These are phyloP conservation scores for Pyracantha coccinea DNA, from an alignment of 331 rosid genomes.

Conservation along the genomic window DNA sequence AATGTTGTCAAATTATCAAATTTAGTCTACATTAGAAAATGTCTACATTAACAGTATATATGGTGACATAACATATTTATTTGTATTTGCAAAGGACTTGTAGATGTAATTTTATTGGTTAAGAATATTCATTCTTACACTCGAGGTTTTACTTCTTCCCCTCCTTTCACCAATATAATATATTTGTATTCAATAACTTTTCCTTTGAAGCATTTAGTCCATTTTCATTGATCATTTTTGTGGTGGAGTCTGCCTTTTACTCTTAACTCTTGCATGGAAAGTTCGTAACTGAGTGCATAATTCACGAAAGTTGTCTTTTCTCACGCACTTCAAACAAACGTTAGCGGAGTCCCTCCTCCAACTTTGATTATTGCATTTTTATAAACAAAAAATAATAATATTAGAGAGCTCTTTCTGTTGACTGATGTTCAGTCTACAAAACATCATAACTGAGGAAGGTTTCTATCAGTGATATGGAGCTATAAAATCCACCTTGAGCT, in stretches of 20 bases:
- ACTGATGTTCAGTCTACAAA: slow-evolving; percentile 1
- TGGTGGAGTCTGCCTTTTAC: not conserved
- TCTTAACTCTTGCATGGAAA: not conserved
- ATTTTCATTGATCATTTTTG: too few species aligned
- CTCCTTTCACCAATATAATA: not conserved
- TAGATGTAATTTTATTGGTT: too few species aligned
- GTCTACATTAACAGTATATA: too few species aligned
- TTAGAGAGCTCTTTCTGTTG: not conserved
- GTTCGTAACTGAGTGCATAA: not conserved
- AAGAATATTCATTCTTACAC: not conserved
- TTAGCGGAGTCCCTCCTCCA: not conserved
- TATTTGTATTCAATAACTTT: too few species aligned
- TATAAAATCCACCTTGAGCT: not conserved
- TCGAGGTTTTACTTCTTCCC: not conserved
- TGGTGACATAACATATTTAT: not conserved
- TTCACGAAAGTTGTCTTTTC: not conserved
- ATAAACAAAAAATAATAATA: not conserved
- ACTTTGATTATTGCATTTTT: not conserved
- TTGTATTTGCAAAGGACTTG: not conserved
- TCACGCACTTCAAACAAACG: not conserved
- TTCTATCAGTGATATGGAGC: slow-evolving; percentile 2
- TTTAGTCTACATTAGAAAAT: not conserved
- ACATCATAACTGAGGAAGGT: slow-evolving; percentile 19
- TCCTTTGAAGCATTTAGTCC: not conserved
- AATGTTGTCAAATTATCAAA: not conserved